Evolutionary conservation across 371 early-diverging fungal species (phyloP).

Genomic region (Apophysomyces elegans): DNA sequence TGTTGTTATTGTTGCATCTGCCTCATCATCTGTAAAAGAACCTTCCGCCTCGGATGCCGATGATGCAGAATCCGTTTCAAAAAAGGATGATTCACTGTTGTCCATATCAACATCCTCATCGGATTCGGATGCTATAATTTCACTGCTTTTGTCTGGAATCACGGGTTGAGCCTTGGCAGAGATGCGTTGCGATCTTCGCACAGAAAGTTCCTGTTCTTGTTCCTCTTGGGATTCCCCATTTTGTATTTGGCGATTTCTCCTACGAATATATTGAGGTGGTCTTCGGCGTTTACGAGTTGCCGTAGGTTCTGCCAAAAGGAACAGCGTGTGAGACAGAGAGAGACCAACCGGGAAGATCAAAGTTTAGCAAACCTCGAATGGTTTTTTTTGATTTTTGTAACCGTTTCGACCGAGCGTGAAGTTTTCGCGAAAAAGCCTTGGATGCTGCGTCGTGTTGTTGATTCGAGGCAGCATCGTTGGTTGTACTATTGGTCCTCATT

Average conservation of each 20-base stretch:
- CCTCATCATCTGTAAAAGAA: background rate
- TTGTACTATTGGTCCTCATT: background rate
- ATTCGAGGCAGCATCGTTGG: background rate
- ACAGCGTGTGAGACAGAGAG: background rate
- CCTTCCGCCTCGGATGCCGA: background rate
- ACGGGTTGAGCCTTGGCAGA: background rate
- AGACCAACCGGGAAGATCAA: background rate
- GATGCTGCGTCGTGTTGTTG: background rate
- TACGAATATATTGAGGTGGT: background rate
- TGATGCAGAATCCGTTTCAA: background rate
- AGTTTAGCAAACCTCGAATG: background rate
- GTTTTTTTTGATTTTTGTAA: background rate
- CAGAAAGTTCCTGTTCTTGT: background rate
- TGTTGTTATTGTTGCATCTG: background rate
- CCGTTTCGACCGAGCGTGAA: slow-evolving; percentile 1
- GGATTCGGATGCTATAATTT: background rate
- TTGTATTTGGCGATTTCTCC: background rate
- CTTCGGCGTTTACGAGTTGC: background rate
- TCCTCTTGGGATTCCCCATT: background rate
- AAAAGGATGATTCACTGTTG: background rate
- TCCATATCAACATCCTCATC: background rate
- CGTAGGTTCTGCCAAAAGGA: background rate
- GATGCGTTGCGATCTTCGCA: slow-evolving; percentile 4
- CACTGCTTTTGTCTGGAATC: background rate
- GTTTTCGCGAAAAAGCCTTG: slow-evolving; percentile 2